phyloP scores from a whole-genome alignment of 164 flowering plant genomes.

The Protea cynaroides region DNA sequence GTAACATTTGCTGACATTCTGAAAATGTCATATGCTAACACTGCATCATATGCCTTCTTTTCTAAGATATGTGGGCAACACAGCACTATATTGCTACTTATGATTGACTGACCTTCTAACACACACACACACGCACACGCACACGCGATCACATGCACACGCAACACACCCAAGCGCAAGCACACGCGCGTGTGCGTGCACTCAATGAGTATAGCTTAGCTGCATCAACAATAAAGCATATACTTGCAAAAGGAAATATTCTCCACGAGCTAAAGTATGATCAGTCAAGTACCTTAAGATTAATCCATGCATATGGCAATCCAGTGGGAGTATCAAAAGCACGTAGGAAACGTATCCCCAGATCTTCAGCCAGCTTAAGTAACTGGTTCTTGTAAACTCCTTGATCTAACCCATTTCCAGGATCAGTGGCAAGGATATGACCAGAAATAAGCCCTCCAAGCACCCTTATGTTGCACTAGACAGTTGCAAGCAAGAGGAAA shows the following conservation, averaged over 20 bases:
- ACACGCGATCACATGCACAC: too few species aligned
- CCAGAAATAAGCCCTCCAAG: slow-evolving; percentile 99
- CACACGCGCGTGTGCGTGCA: too few species aligned
- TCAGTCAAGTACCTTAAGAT: slow-evolving; percentile 64
- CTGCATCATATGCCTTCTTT: not conserved
- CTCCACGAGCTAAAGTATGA: slow-evolving; percentile 2
- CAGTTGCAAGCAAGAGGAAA: slow-evolving; percentile 22
- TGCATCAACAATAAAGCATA: not conserved
- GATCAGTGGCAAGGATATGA: slow-evolving; percentile 98
- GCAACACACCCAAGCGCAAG: too few species aligned
- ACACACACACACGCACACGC: not conserved
- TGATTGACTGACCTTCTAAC: not conserved
- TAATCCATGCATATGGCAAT: slow-evolving; percentile 97
- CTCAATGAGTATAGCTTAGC: too few species aligned
- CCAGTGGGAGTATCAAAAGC: slow-evolving; percentile 96
- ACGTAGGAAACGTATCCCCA: slow-evolving; percentile 75
- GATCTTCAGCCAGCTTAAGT: slow-evolving; percentile 77
- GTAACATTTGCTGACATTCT: slow-evolving; percentile 1
- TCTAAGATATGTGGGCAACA: not conserved
- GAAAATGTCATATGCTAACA: not conserved
- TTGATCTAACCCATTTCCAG: slow-evolving; percentile 62
- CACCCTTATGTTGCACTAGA: slow-evolving; percentile 99
- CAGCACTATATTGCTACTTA: not conserved
- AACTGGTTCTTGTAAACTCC: slow-evolving; percentile 72
- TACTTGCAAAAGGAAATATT: not conserved